These are phyloP conservation scores for Buxus sempervirens DNA, from an alignment of 164 flowering plant species.

Conservation along the genomic window DNA sequence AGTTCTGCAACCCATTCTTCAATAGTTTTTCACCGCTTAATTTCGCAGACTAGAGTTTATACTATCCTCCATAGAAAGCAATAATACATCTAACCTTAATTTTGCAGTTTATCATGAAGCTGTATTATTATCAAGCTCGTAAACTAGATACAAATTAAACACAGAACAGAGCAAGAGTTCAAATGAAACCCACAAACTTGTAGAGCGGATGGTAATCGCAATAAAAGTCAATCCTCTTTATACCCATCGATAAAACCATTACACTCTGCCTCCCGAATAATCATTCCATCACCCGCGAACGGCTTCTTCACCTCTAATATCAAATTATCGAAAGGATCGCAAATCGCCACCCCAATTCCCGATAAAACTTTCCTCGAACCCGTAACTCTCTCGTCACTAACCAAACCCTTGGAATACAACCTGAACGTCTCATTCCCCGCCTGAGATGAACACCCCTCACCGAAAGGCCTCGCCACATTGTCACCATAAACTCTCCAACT, in stretches of 20 bases:
- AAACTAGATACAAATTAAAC: too few species aligned
- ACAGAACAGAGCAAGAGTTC: background rate
- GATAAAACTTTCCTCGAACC: slow-evolving; percentile 12
- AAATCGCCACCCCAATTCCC: slow-evolving; percentile 59
- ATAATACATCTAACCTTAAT: too few species aligned
- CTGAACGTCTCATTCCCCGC: slow-evolving; percentile 16
- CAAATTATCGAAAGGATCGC: slow-evolving; percentile 46
- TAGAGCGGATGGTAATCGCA: slow-evolving; percentile 43
- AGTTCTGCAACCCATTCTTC: too few species aligned
- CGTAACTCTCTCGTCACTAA: slow-evolving; percentile 38
- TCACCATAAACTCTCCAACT: slow-evolving; percentile 52
- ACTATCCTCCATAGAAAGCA: too few species aligned
- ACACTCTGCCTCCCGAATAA: slow-evolving; percentile 29
- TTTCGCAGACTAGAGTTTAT: too few species aligned
- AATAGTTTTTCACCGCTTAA: too few species aligned
- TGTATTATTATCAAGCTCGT: too few species aligned
- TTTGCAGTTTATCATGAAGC: too few species aligned
- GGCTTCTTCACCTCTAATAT: slow-evolving; percentile 53
- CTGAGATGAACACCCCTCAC: slow-evolving; percentile 27
- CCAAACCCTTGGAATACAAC: slow-evolving; percentile 70
- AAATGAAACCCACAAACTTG: slow-evolving; percentile 46
- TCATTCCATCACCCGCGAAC: slow-evolving; percentile 25
- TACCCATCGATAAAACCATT: slow-evolving; percentile 64
- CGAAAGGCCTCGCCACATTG: slow-evolving; percentile 41
- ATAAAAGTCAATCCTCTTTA: slow-evolving; percentile 40